phyloP scores from a whole-genome alignment of 164 flowering plant genomes.

The Stephania japonica region DNA sequence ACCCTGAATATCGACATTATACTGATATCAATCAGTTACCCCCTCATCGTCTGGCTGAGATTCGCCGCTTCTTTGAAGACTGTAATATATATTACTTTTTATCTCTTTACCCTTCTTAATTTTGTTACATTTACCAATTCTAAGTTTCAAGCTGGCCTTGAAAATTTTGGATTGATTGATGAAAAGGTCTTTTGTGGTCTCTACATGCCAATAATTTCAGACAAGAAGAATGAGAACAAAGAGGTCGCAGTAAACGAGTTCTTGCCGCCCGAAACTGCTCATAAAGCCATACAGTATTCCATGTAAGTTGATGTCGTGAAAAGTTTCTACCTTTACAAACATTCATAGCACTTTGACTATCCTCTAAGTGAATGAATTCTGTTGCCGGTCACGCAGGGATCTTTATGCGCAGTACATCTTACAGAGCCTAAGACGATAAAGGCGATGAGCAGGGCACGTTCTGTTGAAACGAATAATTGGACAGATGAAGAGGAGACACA shows the following conservation, averaged over 20 bases:
- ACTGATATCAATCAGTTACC: conserved; percentile 55
- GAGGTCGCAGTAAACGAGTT: conserved; percentile 57
- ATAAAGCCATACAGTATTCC: conserved; percentile 50
- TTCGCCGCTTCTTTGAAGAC: conserved; percentile 72
- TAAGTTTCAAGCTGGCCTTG: background rate
- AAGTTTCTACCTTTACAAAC: too few relatives aligned
- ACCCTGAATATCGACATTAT: conserved; percentile 65
- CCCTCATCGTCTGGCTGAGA: conserved; percentile 66
- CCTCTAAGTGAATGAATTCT: too few relatives aligned
- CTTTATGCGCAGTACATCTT: too few relatives aligned
- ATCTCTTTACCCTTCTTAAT: background rate
- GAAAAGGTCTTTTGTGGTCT: too few relatives aligned
- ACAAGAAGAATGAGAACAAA: conserved; percentile 69
- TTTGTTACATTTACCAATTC: background rate
- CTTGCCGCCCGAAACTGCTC: conserved; percentile 38
- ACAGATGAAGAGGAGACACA: too few relatives aligned
- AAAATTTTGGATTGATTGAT: conserved; percentile 15
- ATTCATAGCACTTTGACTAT: too few relatives aligned
- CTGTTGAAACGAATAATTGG: too few relatives aligned
- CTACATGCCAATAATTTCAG: conserved; percentile 20
- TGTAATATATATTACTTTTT: conserved; percentile 38
- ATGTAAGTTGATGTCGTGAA: conserved; percentile 31
- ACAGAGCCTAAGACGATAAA: too few relatives aligned
- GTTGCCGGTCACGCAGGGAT: too few relatives aligned
- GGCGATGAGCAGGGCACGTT: too few relatives aligned